A percentile compares a stretch with the other conserved stretches of the same genome.
Evolutionary conservation across 1,284 basidiomycete genomes (phyloP).

Genomic region (Spongispora temasekensis): DNA sequence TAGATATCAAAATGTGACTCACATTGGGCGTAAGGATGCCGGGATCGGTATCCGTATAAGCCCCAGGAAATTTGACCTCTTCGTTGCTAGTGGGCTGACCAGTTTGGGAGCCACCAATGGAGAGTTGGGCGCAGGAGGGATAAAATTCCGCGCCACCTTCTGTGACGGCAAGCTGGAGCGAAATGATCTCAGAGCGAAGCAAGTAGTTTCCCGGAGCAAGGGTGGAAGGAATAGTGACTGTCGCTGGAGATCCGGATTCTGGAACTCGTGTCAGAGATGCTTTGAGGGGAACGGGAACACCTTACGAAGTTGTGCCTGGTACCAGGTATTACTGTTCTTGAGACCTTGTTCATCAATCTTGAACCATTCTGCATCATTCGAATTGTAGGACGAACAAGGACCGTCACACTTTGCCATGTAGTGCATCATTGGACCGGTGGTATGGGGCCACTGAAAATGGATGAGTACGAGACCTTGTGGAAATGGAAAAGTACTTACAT

Average conservation of each 20-base stretch:
- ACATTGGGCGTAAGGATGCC: conserved; percentile 57
- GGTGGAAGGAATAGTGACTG: conserved; percentile 51
- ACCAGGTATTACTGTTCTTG: conserved; percentile 35
- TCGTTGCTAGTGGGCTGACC: conserved; percentile 45
- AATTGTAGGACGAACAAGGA: conserved; percentile 34
- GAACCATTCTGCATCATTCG: conserved; percentile 38
- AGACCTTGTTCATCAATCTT: conserved; percentile 40
- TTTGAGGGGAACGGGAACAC: background rate
- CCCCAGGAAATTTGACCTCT: conserved; percentile 65
- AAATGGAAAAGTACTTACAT: conserved; percentile 19
- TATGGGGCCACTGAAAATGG: conserved; percentile 38
- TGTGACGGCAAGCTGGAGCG: conserved; percentile 56
- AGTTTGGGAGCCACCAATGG: conserved; percentile 52
- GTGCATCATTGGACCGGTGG: conserved; percentile 39
- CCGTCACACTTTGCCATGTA: conserved; percentile 40
- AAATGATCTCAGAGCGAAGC: conserved; percentile 71
- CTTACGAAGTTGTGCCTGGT: conserved; percentile 42
- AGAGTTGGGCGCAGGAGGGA: conserved; percentile 63
- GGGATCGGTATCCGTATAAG: conserved; percentile 59
- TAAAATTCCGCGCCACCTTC: conserved; percentile 73
- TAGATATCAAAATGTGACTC: background rate
- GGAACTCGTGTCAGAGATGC: background rate
- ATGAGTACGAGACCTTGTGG: background rate
- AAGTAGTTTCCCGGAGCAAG: conserved; percentile 67
- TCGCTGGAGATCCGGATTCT: conserved; percentile 43